Evolutionary conservation across 345 rosid species (phyloP), one percentile per base, ranked within the genome.

Genomic region (Triadica sebifera): DNA sequence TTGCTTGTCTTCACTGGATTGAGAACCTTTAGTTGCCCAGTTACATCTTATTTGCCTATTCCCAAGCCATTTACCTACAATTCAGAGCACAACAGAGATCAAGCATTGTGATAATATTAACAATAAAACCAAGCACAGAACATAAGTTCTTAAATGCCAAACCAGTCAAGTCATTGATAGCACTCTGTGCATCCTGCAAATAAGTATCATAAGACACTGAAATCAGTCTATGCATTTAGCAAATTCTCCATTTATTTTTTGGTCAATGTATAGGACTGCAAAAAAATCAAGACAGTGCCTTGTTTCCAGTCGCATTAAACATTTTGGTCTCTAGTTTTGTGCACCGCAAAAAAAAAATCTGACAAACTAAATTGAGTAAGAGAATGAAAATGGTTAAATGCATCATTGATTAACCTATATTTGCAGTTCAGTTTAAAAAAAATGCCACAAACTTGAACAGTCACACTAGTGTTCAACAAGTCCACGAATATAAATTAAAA

Each of bases 1-100:
- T 51, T 73, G 81, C 69, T 78, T 78, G 58, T 78, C 81, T 22
- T 78, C 81, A 53, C n/a, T 73, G 50, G 81, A 78, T 50, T 19
- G 74, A 58, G 64, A 50, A 50, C 81, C 77, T 78, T 73, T 78
- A 50, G 81, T 73, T 22, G 81, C 81, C 81, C 77, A 78, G 72
- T 78, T 78, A 69, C 81, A 78, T 78, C 81, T 78, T 63, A 78
- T 67, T 74, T 78, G 81, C 70, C 81, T 73, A 59, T 78, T 78
- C 46, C 77, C 77, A 39, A 78, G 81, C 81, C 81, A 78, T 55
- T 78, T 78, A 51, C 81, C 79, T 78, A 39, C 61, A 74, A 55
- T 37, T 73, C 16, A 66, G 47, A 49, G 64, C 45, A 52, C 0
- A 16, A 55, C 11, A 70, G 38, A 13, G 8, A 62, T 22, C 55